Base-by-base conservation (phyloP, 2,329 filamentous ascomycete genomes). In the Aspergillus aculeatinus region DNA sequence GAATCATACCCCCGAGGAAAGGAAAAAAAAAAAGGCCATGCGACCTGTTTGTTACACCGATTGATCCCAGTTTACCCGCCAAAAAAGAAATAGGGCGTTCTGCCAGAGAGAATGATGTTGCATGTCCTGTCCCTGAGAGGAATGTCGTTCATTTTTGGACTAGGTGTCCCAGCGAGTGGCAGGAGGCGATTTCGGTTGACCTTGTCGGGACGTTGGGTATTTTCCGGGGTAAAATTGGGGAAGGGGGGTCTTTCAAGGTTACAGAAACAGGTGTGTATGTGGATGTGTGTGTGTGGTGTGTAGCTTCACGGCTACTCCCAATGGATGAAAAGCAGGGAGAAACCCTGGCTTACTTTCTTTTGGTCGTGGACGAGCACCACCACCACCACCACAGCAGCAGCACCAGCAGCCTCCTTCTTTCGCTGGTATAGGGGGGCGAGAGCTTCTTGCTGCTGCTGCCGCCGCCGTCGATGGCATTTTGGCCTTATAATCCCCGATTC, bases 401-500 rank as follows among this genome's bases (percentile, higher is more conserved):
- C 27, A 16, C 48, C 27, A 23, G 44, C 54, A 50, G 49, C 60
- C 42, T 48, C 27, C 56, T 50, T 23, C 21, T 53, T 50, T 23
- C 23, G 16, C 35, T 16, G 14, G 11, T 53, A 42, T 59, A 25
- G n/a, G 44, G 56, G 44, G 27, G 23, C 23, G 23, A 4, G 23
- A 23, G 23, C 23, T 23, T 23, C 23, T 23, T 23, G 23, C 23
- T 23, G 23, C 23, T 23, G 23, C 23, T 23, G 21, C 23, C 4
- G 25, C 25, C 11, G 33, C 33, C 50, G 57, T 55, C 58, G 48
- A 59, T 60, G 60, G 59, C 51, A 29, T 29, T 55, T 16, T 25
- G 51, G 14, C 55, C 54, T 48, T 47, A 56, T 65, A 65, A 63
- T 63, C 58, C 59, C 63, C 65, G 51, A 64, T 62, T 65, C 59